Evolutionary conservation across 768 basidiomycete genomes (phyloP), one percentile per base, ranked within the genome.

Genomic region (Macrolepiota fuliginosa): DNA sequence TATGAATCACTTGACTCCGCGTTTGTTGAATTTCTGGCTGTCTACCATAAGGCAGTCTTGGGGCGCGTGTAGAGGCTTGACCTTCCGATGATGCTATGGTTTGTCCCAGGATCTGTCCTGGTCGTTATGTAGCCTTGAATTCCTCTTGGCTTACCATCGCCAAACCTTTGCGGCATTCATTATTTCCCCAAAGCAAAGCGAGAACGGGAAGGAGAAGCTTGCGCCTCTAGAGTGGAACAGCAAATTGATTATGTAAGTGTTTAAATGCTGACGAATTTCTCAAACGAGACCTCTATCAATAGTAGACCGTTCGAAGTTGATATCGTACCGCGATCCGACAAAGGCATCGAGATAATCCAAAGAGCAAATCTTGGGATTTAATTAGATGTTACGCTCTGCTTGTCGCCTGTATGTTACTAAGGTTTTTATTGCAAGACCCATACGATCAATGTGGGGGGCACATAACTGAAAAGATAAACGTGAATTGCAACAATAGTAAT

Each of bases 21-120:
- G 36, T 36, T n/a, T n/a, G n/a, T n/a, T n/a, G n/a, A n/a, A n/a
- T n/a, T n/a, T n/a, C n/a, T n/a, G n/a, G n/a, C n/a, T n/a, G n/a
- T n/a, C n/a, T n/a, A n/a, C n/a, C n/a, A n/a, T n/a, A n/a, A n/a
- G n/a, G n/a, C n/a, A n/a, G n/a, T n/a, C n/a, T n/a, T n/a, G n/a
- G n/a, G n/a, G n/a, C n/a, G n/a, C n/a, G n/a, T n/a, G n/a, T n/a
- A n/a, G n/a, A n/a, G n/a, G n/a, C n/a, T n/a, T n/a, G n/a, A n/a
- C n/a, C n/a, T n/a, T n/a, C n/a, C n/a, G n/a, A n/a, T n/a, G n/a
- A n/a, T n/a, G n/a, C n/a, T n/a, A n/a, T n/a, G n/a, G n/a, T 32
- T 50, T 36, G 13, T n/a, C n/a, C 13, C 50, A 75, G 73, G 3
- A 73, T 75, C 12, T 74, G 72, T 52, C 77, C 76, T 7, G 78